phyloP scores from a whole-genome alignment of 2,329 filamentous ascomycete genomes.

The Nigrospora osmanthi region DNA sequence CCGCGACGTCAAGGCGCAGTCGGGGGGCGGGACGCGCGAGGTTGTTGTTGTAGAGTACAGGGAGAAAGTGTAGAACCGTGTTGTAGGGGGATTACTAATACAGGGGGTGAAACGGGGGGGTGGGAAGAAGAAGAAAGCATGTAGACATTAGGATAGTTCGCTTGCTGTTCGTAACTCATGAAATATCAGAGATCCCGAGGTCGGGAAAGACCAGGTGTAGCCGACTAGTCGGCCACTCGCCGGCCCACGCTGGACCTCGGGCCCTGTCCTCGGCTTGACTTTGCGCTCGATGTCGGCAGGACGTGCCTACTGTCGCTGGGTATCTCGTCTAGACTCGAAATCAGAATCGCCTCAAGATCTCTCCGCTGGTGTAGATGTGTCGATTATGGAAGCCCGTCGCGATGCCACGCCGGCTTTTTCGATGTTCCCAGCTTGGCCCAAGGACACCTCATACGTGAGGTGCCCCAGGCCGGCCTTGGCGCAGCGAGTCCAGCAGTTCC shows the following conservation, averaged over 20 bases:
- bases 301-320: slow-evolving; percentile 1
- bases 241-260: too few relatives aligned
- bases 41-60: slow-evolving; percentile 19
- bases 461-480: slow-evolving; percentile 37
- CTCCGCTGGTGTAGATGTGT: slow-evolving; percentile 2
- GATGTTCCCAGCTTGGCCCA: background rate
- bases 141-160: slow-evolving; percentile 23
- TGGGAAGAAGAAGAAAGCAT: slow-evolving; percentile 14
- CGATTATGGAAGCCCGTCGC: background rate
- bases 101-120: slow-evolving; percentile 6
- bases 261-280: too few relatives aligned
- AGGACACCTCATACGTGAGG: slow-evolving; percentile 37
- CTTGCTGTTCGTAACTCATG: slow-evolving; percentile 18
- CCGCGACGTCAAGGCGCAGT: slow-evolving; percentile 6
- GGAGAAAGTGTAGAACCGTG: slow-evolving; percentile 6
- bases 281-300: too few relatives aligned
- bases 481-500: slow-evolving; percentile 48
- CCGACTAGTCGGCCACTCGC: too few relatives aligned
- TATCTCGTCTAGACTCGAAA: slow-evolving; percentile 5
- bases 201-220: background rate
- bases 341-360: background rate
- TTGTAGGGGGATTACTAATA: slow-evolving; percentile 13
- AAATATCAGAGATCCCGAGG: slow-evolving; percentile 1
- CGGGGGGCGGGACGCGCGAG: slow-evolving; percentile 17
- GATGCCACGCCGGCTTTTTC: background rate